These are phyloP conservation scores for Elsinoe fawcettii DNA, from an alignment of 2,329 filamentous ascomycete genomes.

Conservation along the genomic window DNA sequence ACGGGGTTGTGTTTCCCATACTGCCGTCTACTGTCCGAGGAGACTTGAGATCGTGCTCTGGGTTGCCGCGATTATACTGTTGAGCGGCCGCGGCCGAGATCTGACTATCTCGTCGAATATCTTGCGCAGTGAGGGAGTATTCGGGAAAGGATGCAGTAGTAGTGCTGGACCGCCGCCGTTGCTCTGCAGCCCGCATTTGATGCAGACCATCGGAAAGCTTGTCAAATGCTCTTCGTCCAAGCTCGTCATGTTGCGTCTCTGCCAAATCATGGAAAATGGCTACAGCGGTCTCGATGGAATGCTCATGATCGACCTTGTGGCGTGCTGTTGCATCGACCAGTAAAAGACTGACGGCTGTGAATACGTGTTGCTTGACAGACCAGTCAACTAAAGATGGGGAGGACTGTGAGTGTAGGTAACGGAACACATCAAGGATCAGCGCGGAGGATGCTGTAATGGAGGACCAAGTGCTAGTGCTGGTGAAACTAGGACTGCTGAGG, in stretches of 20 bases:
- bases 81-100: background rate
- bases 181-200: background rate
- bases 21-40: background rate
- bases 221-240: background rate
- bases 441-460: constrained; percentile 37
- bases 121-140: background rate
- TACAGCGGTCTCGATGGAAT: constrained; percentile 8
- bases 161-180: constrained; percentile 1
- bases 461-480: constrained; percentile 27
- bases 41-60: background rate
- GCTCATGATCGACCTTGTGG: background rate
- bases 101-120: constrained; percentile 10
- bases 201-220: background rate
- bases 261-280: constrained; percentile 5
- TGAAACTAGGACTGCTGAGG: background rate
- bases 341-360: constrained; percentile 45
- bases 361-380: constrained; percentile 43
- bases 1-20: background rate
- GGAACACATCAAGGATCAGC: constrained; percentile 37
- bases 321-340: constrained; percentile 20
- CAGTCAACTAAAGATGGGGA: constrained; percentile 41
- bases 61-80: background rate
- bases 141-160: background rate
- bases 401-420: constrained; percentile 39
- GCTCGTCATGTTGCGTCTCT: background rate